phyloP scores from a whole-genome alignment of 192 early-diverging fungal species.

The Irineochytrium annulatum region DNA sequence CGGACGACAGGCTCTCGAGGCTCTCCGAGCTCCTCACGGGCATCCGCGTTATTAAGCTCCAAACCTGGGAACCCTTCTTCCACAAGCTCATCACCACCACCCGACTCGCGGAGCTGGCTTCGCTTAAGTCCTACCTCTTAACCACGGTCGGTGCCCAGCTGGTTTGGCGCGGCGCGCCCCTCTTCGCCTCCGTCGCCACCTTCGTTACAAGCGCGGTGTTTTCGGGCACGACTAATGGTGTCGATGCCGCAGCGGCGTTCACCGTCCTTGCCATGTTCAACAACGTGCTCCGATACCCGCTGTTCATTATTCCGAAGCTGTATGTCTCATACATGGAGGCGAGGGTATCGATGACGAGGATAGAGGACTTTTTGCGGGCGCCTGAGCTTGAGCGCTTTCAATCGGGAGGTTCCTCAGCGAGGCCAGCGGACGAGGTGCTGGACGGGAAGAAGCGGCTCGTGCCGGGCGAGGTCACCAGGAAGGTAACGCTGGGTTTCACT shows the following conservation, averaged over 20 bases:
- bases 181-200: slow-evolving; percentile 48
- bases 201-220: slow-evolving; percentile 42
- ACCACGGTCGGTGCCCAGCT: slow-evolving; percentile 31
- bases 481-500: slow-evolving; percentile 5
- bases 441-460: not conserved
- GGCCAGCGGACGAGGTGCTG: no score
- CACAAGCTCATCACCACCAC: slow-evolving; percentile 1
- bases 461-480: not conserved
- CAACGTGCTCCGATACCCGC: slow-evolving; percentile 51
- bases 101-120: slow-evolving; percentile 22
- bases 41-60: slow-evolving; percentile 38
- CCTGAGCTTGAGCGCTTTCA: slow-evolving; percentile 11
- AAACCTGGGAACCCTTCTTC: slow-evolving; percentile 41
- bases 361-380: slow-evolving; percentile 33
- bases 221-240: slow-evolving; percentile 32
- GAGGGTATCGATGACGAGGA: slow-evolving; percentile 41
- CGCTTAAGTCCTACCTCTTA: slow-evolving; percentile 8
- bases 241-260: slow-evolving; percentile 65
- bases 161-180: slow-evolving; percentile 48
- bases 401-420: not conserved
- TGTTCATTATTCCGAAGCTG: slow-evolving; percentile 52
- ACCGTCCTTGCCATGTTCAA: slow-evolving; percentile 56
- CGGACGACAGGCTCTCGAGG: slow-evolving; percentile 9
- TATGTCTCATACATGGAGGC: slow-evolving; percentile 46
- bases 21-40: slow-evolving; percentile 49